Evolutionary conservation across 2,329 filamentous ascomycete genomes (phyloP), one percentile per base, ranked within the genome.

Genomic region (Pestalotiopsis sp.): DNA sequence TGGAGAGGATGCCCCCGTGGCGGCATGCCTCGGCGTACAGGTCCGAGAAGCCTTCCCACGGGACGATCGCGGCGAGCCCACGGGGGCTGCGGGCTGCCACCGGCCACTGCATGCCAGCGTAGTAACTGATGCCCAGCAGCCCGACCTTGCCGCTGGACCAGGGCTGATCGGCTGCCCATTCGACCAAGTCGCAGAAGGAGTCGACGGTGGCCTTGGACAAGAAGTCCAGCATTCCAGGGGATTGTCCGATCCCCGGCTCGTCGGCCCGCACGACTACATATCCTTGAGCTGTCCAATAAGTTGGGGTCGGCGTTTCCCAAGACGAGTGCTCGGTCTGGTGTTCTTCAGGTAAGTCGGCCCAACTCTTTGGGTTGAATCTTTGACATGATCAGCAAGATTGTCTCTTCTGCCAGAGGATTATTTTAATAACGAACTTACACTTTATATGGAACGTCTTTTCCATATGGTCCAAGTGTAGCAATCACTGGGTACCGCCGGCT

Each of bases 391-490:
- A 45, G 41, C 13, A 3, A 17, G 1, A 45, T 13, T 45, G 1
- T 4, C 0, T 45, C 31, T 36, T 36, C 0, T 84, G 81, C 67
- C 87, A 87, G 3, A 89, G 89, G 83, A 57, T 74, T 72, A 67
- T 82, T 86, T 9, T 79, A 83, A 20, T 77, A 75, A 1, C 77
- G 71, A 40, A 78, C 78, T 71, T 83, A 85, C 62, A 78, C 82
- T 13, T 36, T 83, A 75, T 93, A 93, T 20, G 84, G 86, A 41
- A 92, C 91, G 72, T 93, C 91, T 73, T 93, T 93, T 60, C 91
- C 91, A 71, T 93, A 93, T 0, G 91, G 91, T 0, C 91, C 91
- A 71, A 93, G 93, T 0, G 91, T 93, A 1, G 91, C 87, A 7
- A 93, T 77, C 0, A 92, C 90, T 0, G 91, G 91, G 25, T 83